Evolutionary conservation across 805 yeast genomes (phyloP), one percentile per base, ranked within the genome.

Genomic region (Ogataea populi-albae): DNA sequence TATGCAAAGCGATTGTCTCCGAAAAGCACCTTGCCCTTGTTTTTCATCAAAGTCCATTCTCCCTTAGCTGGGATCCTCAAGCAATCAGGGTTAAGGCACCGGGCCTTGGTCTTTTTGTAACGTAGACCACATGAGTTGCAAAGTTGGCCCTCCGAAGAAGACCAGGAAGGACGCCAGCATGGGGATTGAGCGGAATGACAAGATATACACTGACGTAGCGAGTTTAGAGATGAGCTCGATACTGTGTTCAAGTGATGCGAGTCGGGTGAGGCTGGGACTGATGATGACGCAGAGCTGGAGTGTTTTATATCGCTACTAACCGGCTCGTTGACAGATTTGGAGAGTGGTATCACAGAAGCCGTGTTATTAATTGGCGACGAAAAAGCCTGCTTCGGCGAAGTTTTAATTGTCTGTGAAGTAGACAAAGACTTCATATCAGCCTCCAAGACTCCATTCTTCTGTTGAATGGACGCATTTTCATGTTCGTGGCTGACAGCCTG

Each of bases 101-200:
- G 74, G 3, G 95, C 95, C 18, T 86, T 85, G 0, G 97, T 89
- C 65, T 91, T 91, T 62, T 93, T 89, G 66, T 86, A 91, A 46
- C 98, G 71, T 51, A 91, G 68, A 1, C 98, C 98, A 64, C 98
- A 91, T 1, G 96, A 86, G 58, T 91, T 91, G 68, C 98, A 91
- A 48, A 91, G 71, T 65, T 89, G 98, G n/a, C 97, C 98, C 43
- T 84, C 87, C 46, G 79, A 69, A 18, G 79, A 69, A 3, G 91
- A 80, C 98, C 98, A 91, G 4, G 95, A 83, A 1, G 98, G 98
- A 56, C 98, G 76, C 98, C 98, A 91, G 62, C 98, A 91, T 4
- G 98, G 98, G 5, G 95, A 85, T 49, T 85, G 93, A 37, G 80
- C 82, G 1, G 93, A 78, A 5, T 88, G 87, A 63, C 98, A 91